Evolutionary conservation across 2,329 filamentous ascomycete genomes (phyloP).

Genomic region (Trichoderma breve): DNA sequence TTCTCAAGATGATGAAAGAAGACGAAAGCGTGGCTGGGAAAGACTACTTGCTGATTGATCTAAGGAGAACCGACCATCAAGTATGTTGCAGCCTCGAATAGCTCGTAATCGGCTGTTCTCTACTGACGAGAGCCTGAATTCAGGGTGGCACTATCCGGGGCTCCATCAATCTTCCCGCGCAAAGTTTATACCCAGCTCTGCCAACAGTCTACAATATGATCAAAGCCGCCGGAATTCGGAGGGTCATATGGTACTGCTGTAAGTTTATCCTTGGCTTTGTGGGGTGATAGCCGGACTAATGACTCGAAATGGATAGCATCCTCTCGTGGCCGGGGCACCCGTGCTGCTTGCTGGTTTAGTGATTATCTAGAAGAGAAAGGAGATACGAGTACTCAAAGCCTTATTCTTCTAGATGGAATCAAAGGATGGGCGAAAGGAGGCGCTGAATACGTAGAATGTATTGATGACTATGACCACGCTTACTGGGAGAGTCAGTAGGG

Average conservation of each 20-base stretch:
- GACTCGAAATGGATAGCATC: conserved; percentile 42
- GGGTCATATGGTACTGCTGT: conserved; percentile 51
- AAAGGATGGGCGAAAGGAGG: background rate
- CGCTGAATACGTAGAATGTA: background rate
- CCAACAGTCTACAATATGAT: conserved; percentile 43
- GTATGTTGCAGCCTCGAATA: background rate
- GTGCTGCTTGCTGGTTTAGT: conserved; percentile 55
- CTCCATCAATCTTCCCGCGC: conserved; percentile 52
- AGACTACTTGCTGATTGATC: background rate
- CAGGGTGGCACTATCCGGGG: conserved; percentile 56
- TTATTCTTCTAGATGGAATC: background rate
- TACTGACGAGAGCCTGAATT: background rate
- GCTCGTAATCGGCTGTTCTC: background rate
- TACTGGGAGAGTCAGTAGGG: background rate
- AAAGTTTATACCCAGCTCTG: conserved; percentile 44
- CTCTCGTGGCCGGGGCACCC: conserved; percentile 51
- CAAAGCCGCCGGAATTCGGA: conserved; percentile 39
- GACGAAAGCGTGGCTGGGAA: background rate
- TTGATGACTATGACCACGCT: background rate
- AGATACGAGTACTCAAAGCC: background rate
- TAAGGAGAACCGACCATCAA: background rate
- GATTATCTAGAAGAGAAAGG: conserved; percentile 43
- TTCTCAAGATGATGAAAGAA: background rate
- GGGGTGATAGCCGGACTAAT: background rate
- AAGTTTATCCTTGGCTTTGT: background rate